These are phyloP conservation scores for Powellomyces hirtus DNA, from an alignment of 192 early-diverging fungal species.

Conservation along the genomic window DNA sequence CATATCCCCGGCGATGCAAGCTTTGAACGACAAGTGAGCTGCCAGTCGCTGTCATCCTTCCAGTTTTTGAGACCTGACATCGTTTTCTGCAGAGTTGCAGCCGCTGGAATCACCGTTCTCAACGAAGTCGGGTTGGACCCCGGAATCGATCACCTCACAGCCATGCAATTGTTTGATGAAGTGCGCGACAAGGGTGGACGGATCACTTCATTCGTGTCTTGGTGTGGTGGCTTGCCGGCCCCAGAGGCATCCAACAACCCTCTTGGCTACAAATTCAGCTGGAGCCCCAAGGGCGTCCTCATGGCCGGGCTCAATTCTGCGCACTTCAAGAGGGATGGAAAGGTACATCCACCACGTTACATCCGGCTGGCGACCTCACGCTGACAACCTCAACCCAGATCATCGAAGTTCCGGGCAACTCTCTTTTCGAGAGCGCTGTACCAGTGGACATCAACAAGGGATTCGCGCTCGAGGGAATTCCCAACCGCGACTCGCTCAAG, in stretches of 20 bases:
- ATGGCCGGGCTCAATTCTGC: constrained; percentile 86
- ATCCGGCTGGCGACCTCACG: not conserved
- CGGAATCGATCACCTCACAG: constrained; percentile 89
- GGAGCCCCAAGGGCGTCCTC: constrained; percentile 86
- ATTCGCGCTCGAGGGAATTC: constrained; percentile 89
- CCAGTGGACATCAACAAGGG: constrained; percentile 79
- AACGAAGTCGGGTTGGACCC: constrained; percentile 99
- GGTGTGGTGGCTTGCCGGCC: constrained; percentile 97
- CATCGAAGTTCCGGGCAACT: constrained; percentile 62
- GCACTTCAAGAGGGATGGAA: constrained; percentile 71
- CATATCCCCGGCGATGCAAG: constrained; percentile 92
- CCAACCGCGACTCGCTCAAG: constrained; percentile 90
- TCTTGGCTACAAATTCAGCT: constrained; percentile 97
- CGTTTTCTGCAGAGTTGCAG: constrained; percentile 61
- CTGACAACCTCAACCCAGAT: constrained; percentile 29
- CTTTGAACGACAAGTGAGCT: constrained; percentile 71
- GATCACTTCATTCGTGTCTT: constrained; percentile 85
- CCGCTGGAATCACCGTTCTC: constrained; percentile 85
- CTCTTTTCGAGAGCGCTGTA: constrained; percentile 70
- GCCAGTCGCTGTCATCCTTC: not conserved
- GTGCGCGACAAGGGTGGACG: constrained; percentile 71
- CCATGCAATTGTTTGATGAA: constrained; percentile 82
- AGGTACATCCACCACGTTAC: too few species aligned
- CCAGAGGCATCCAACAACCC: constrained; percentile 97
- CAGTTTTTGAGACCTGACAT: constrained; percentile 46